A percentile compares a stretch with the other conserved stretches of the same genome.
Evolutionary conservation across 257 asterid species (phyloP).

Genomic region (Jacaranda copaia): DNA sequence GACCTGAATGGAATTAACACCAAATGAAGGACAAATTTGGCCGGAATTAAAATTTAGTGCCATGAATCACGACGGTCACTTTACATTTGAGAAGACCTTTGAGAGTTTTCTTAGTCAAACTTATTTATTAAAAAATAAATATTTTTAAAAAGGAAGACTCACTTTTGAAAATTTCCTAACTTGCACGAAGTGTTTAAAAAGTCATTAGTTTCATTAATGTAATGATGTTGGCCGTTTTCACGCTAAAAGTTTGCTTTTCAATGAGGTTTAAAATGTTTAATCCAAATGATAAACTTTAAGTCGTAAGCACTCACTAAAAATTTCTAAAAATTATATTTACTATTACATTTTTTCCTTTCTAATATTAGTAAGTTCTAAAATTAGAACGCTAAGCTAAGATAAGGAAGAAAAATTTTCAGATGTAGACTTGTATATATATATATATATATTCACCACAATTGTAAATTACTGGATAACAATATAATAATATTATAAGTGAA

Average conservation of each 20-base stretch:
- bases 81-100: conserved; percentile 12
- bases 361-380: no score
- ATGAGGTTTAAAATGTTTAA: no score
- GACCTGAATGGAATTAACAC: neutral
- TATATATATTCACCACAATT: no score
- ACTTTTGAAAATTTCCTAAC: neutral
- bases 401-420: no score
- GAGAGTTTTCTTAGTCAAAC: neutral
- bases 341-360: no score
- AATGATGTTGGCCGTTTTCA: neutral
- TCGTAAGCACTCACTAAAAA: no score
- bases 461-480: no score
- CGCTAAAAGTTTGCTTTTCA: neutral
- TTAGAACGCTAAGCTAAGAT: no score
- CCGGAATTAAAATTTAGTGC: neutral
- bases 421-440: no score
- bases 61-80: neutral
- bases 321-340: no score
- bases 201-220: neutral
- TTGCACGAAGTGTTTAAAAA: neutral
- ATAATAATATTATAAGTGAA: no score
- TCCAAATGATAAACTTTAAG: no score
- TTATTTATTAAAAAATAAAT: neutral
- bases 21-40: conserved; percentile 4
- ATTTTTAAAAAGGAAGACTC: neutral